These are phyloP conservation scores for Aspergillus oerlinghausenensis DNA, from an alignment of 2,329 filamentous ascomycete genomes.

Conservation along the genomic window DNA sequence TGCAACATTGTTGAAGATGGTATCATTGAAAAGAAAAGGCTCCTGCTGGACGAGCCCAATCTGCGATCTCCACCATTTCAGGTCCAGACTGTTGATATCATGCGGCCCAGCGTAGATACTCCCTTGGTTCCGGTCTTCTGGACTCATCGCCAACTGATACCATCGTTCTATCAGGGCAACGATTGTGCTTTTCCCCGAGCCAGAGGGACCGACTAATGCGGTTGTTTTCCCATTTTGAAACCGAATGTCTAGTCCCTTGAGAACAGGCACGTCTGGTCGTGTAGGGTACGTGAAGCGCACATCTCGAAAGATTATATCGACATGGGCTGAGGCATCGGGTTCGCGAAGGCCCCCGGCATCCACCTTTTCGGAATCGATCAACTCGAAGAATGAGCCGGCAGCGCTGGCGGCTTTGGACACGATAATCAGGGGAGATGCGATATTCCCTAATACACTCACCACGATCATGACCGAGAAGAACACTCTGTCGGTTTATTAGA, in stretches of 20 bases:
- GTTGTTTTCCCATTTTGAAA: slow-evolving; percentile 37
- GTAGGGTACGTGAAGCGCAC: slow-evolving; percentile 70
- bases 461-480: slow-evolving; percentile 21
- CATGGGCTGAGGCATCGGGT: slow-evolving; percentile 47
- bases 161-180: slow-evolving; percentile 41
- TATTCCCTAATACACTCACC: slow-evolving; percentile 22
- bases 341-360: slow-evolving; percentile 39
- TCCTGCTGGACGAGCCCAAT: neutral
- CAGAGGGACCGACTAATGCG: slow-evolving; percentile 44
- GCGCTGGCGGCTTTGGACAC: slow-evolving; percentile 33
- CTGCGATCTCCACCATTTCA: slow-evolving; percentile 44
- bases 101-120: slow-evolving; percentile 51
- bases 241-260: slow-evolving; percentile 30
- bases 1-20: slow-evolving; percentile 56
- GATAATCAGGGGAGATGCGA: slow-evolving; percentile 31
- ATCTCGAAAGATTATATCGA: slow-evolving; percentile 57
- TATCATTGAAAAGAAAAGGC: neutral
- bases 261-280: slow-evolving; percentile 32
- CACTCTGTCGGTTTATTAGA: slow-evolving; percentile 3
- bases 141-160: slow-evolving; percentile 29
- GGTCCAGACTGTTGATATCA: slow-evolving; percentile 52
- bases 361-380: slow-evolving; percentile 25
- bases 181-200: slow-evolving; percentile 45
- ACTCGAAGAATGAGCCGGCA: slow-evolving; percentile 27
- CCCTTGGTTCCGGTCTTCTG: slow-evolving; percentile 28